Base-by-base conservation (phyloP, 805 yeast species). In the Schwanniomyces polymorphus region DNA sequence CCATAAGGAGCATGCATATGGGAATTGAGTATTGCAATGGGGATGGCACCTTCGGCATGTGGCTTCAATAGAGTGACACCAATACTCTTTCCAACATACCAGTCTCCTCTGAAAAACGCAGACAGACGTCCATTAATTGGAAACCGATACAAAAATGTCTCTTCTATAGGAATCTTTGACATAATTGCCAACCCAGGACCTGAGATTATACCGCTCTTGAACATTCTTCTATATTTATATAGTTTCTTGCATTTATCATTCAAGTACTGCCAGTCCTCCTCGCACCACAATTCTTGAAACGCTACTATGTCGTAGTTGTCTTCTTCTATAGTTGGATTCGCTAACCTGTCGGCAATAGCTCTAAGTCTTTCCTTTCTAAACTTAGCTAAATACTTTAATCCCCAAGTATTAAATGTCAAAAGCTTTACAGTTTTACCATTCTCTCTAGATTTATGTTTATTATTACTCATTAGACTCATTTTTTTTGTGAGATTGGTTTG, bases 1-100 rank as follows among this genome's bases (percentile, higher is more conserved):
- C 56, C 59, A 60, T 94, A 94, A 0, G 99, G 99, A 1, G 99
- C 99, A 65, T 94, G 99, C 94, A 94, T 86, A 64, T 94, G 99
- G 14, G 96, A 85, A 60, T 91, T 92, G 59, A 94, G 69, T 5
- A 94, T 67, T 2, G 95, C 97, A 35, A 94, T 69, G 5, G 85
- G 86, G 5, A 74, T 61, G 1, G 77, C 70, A 14, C 69, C 71
- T 0, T 74, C 67, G 14, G 60, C 57, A 2, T 79, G 67, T 5
- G 88, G 85, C 46, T 71, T 71, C 37, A 94, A 69, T 12, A 67
- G 48, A 0, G 96, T 86, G 3, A 90, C 82, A 0, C 96, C 86
- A 16, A 90, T 80, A 7, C 92, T 79, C 62, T 94, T 94, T 7
- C 99, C 99, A 18, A 94, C 99, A 55, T 81, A 89, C 97, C 97